Evolutionary conservation across 495 filamentous ascomycete species (phyloP).

Genomic region (Xylaria nigripes): DNA sequence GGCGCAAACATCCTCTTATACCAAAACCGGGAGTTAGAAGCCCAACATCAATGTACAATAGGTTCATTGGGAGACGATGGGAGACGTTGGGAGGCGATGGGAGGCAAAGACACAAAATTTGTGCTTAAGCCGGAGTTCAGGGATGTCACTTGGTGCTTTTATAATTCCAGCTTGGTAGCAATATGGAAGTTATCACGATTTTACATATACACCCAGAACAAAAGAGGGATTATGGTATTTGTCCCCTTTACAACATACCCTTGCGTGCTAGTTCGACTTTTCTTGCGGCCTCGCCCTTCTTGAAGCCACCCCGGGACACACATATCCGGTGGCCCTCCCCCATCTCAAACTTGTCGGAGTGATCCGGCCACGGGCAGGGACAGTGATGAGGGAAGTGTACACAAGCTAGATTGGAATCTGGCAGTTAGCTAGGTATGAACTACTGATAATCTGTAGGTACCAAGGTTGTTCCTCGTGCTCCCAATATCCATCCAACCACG

Average conservation of each 20-base stretch:
- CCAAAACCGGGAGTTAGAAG: background rate
- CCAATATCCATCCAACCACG: background rate
- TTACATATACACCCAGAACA: background rate
- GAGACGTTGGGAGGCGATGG: background rate
- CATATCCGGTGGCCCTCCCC: slow-evolving; percentile 75
- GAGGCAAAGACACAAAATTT: background rate
- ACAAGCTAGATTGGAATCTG: slow-evolving; percentile 47
- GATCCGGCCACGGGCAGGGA: slow-evolving; percentile 70
- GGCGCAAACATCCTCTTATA: background rate
- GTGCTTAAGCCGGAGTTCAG: background rate
- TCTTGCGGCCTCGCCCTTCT: slow-evolving; percentile 61
- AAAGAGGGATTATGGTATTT: background rate
- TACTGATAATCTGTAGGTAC: background rate
- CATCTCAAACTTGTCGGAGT: slow-evolving; percentile 85
- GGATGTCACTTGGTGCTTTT: background rate
- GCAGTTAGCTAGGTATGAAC: background rate
- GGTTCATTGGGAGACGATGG: background rate
- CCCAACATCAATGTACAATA: slow-evolving; percentile 1
- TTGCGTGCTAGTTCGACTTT: slow-evolving; percentile 79
- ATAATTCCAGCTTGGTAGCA: background rate
- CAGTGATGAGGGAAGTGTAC: slow-evolving; percentile 93
- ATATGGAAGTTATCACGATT: slow-evolving; percentile 4
- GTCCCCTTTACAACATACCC: slow-evolving; percentile 57
- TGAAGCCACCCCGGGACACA: slow-evolving; percentile 73
- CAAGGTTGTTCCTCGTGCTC: background rate